Evolutionary conservation across 352 stramenopile species (phyloP), one percentile per base, ranked within the genome.

Genomic region (Globisporangium cederbergense): DNA sequence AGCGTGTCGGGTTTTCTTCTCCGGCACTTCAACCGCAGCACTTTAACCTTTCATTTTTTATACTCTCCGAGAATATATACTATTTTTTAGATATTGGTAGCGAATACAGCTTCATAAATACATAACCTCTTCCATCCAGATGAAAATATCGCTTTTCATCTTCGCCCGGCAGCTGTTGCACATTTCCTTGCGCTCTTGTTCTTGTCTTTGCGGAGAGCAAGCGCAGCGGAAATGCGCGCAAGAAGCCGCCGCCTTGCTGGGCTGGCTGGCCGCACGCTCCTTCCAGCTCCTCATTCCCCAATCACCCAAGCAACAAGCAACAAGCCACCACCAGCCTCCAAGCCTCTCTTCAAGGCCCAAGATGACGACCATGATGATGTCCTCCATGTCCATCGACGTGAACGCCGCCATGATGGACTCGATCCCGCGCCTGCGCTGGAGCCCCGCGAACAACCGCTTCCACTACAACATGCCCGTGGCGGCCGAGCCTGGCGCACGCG

Each of bases 351-450:
- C 55, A 62, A 65, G 36, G 22, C 20, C 18, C 34, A 53, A 63
- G 38, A 84, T 83, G 77, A 71, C 74, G 30, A 79, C 77, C 18
- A 83, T 85, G 77, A 83, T 86, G 79, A 73, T 78, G 53, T 50
- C 58, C 13, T n/a, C 60, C 6, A 74, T 78, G 60, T 75, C 70
- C 55, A 59, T 81, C 30, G 58, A 82, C 64, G 71, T 70, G 25
- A 60, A 83, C 57, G 62, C 64, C 40, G 45, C 65, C 45, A 22
- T 75, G 54, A 49, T 90, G 70, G 80, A 85, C 52, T 77, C 76
- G 58, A 88, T 92, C 70, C 83, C 83, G 43, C 83, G 83, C 5
- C 61, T 92, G 58, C 83, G 81, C 54, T 92, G 83, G 83, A 88
- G 74, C 67, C 70, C 80, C 32, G 64, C 65, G 49, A 88, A 88